Evolutionary conservation across 129 eudicot genomes (phyloP).

Genomic region (Dittrichia graveolens): DNA sequence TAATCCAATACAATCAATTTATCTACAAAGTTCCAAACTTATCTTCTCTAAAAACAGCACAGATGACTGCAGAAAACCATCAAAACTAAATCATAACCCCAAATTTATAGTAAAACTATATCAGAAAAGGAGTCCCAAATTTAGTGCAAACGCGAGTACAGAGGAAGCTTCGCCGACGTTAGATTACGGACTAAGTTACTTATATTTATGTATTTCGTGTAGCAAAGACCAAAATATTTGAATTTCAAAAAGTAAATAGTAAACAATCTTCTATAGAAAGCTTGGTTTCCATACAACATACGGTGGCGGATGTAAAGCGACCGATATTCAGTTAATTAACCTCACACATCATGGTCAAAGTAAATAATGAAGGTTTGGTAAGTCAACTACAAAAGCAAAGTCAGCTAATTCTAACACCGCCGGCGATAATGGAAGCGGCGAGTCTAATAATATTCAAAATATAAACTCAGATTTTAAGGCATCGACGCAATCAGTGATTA

Average conservation of each 20-base stretch:
- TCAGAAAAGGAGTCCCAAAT: constrained; percentile 1
- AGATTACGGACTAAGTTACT: constrained; percentile 18
- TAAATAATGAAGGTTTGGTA: constrained; percentile 20
- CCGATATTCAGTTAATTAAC: constrained; percentile 1
- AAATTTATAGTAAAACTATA: neutral
- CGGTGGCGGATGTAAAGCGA: constrained; percentile 13
- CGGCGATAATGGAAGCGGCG: constrained; percentile 18
- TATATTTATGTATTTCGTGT: constrained; percentile 2
- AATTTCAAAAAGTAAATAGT: neutral
- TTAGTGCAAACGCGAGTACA: constrained; percentile 28
- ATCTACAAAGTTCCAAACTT: constrained; percentile 21
- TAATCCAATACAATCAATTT: constrained; percentile 11
- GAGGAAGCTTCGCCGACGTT: constrained; percentile 30
- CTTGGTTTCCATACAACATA: constrained; percentile 17
- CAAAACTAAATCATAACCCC: neutral
- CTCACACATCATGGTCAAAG: constrained; percentile 15
- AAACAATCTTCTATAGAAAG: constrained; percentile 23
- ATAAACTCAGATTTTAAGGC: neutral
- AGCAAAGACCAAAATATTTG: constrained; percentile 4
- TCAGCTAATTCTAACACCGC: constrained; percentile 9
- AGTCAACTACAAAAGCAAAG: constrained; percentile 11
- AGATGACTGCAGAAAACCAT: constrained; percentile 1
- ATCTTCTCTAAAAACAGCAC: constrained; percentile 10
- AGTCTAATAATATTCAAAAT: neutral
- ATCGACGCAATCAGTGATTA: constrained; percentile 22